Conservation (phyloP, 352 stramenopile species). For the Albugo laibachii region DNA sequence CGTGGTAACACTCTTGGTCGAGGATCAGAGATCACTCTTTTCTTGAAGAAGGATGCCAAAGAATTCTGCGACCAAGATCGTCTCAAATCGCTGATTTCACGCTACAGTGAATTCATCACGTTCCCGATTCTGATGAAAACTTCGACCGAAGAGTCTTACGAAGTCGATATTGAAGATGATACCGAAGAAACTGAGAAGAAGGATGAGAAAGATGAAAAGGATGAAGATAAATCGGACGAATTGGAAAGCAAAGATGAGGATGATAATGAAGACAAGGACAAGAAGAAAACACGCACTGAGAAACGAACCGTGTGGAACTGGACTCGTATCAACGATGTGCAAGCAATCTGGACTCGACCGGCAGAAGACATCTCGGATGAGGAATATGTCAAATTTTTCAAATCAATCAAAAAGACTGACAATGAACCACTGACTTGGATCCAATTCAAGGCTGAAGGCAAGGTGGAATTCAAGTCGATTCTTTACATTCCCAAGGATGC, state of each 20-base stretch:
- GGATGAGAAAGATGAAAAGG: constrained; percentile 38
- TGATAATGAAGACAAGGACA: constrained; percentile 19
- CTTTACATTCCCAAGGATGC: constrained; percentile 90
- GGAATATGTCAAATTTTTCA: constrained; percentile 98
- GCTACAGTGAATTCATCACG: constrained; percentile 99
- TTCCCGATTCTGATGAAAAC: constrained; percentile 98
- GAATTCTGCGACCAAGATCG: constrained; percentile 91
- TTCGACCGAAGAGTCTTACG: constrained; percentile 78
- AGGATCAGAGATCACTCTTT: constrained; percentile 98
- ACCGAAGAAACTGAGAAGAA: constrained; percentile 37
- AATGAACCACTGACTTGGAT: constrained; percentile 85
- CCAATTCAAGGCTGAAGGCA: constrained; percentile 98
- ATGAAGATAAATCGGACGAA: constrained; percentile 28
- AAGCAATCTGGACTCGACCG: constrained; percentile 94
- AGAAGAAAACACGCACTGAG: constrained; percentile 80
- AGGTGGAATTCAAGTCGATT: constrained; percentile 99
- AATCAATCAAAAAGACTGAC: constrained; percentile 84
- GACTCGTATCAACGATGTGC: constrained; percentile 92
- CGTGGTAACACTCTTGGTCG: constrained; percentile 89
- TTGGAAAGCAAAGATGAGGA: constrained; percentile 54
- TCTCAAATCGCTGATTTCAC: constrained; percentile 88
- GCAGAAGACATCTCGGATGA: constrained; percentile 95
- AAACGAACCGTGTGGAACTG: constrained; percentile 89
- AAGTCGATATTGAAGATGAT: constrained; percentile 76
- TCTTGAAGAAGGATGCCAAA: constrained; percentile 95